Base-by-base conservation (phyloP, 192 early-diverging fungal species). In the Paraglomus brasilianum region DNA sequence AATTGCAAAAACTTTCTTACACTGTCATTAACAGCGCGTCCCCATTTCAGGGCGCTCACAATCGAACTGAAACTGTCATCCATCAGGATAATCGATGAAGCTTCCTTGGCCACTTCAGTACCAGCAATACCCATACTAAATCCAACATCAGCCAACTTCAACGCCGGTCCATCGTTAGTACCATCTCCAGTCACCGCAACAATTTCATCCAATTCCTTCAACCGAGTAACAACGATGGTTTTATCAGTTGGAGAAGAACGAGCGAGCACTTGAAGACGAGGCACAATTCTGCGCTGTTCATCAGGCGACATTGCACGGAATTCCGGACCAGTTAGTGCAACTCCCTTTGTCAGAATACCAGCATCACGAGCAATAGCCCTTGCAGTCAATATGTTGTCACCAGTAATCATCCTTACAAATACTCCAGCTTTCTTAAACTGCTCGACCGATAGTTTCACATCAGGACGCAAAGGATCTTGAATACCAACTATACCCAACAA, bases 111-210 rank as follows among this genome's bases (percentile, higher is more conserved):
- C 6, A 92, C 88, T 72, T 92, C 90, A 17, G 91, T 93, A 44
- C 94, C 93, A 46, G 90, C 81, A 72, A 95, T 91, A 51, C 95
- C 95, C 95, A 95, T 96, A 56, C 87, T 87, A 79, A 96, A 94
- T 36, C 95, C 95, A 73, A 96, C 88, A 78, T 96, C 93, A 6
- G 93, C 91, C 74, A 87, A 77, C 79, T 92, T 92, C 24, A 96
- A 83, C 19, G 93, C 93, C 1, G 93, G 94, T 5, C 89, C 87
- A 73, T 93, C 91, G 77, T 93, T 93, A 55, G 91, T 92, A 64
- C 92, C 92, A 74, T 93, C 92, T 62, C 92, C 92, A n/a, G 91
- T 91, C 78, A 93, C 88, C 39, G 83, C 88, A 42, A 91, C 88
- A 10, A 89, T 83, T 78, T 93, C 87, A 38, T 78, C 82, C 44